phyloP scores from a whole-genome alignment of 1,284 basidiomycete species.

The Calocybe gambosa region DNA sequence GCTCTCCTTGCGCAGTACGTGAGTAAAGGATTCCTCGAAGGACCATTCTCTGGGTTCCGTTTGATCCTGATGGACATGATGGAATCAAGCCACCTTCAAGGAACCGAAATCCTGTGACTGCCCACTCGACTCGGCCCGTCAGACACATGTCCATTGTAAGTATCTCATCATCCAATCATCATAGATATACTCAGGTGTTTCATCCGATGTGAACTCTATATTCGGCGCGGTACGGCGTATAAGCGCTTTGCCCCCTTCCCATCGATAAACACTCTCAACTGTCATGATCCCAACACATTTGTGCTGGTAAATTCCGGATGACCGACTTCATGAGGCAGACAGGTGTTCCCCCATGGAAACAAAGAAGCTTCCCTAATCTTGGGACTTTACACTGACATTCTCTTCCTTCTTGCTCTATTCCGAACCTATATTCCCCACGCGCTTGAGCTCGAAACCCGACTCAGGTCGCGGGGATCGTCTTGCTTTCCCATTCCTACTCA shows the following conservation, averaged over 20 bases:
- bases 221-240: conserved; percentile 1
- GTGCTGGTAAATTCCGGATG: conserved; percentile 10
- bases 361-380: conserved; percentile 9
- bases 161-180: conserved; percentile 4
- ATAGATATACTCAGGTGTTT: not conserved
- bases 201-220: not conserved
- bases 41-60: not conserved
- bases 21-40: not conserved
- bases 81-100: conserved; percentile 6
- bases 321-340: conserved; percentile 11
- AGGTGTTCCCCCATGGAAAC: conserved; percentile 16
- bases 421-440: conserved; percentile 1
- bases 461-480: not conserved
- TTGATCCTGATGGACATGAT: conserved; percentile 6
- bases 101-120: conserved; percentile 2
- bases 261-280: conserved; percentile 3
- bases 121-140: conserved; percentile 2
- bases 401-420: not conserved
- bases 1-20: not conserved
- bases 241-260: conserved; percentile 6
- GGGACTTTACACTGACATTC: conserved; percentile 5
- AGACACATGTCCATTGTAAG: not conserved
- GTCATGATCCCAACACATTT: conserved; percentile 12
- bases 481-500: not conserved
- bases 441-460: conserved; percentile 2